Evolutionary conservation across 306 rosid genomes (phyloP), one percentile per base, ranked within the genome.

Genomic region (Begonia peltatifolia): DNA sequence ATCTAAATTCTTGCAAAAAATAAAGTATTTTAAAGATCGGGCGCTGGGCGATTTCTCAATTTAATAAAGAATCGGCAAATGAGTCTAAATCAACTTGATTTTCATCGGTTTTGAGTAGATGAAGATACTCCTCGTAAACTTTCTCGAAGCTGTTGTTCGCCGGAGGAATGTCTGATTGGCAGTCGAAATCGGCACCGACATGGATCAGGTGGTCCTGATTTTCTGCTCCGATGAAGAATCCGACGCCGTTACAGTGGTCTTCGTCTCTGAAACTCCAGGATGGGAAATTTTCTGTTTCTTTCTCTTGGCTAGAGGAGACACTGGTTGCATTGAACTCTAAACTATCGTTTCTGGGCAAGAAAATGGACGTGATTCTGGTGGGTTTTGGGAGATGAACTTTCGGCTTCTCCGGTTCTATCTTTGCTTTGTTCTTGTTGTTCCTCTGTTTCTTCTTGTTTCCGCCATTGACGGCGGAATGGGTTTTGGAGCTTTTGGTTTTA

Each of bases 371-470:
- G 6, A 44, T 11, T 44, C 48, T 44, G 0, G 14, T 44, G n/a
- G 48, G 48, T 44, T 44, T 44, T 44, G 48, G 48, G 48, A 44
- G 48, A 44, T 44, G 14, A 44, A 44, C 48, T n/a, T 44, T 6
- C 14, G 48, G 14, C 48, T 44, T 44, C 48, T 44, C 48, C 6
- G 48, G 48, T 44, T 44, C 48, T 44, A 44, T n/a, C 14, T 2
- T 44, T 11, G 48, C 48, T 44, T 44, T 30, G 38, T 7, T 44
- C 48, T 10, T 44, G 48, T 44, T 44, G 48, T 10, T 44, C 46
- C 10, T 42, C 46, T 42, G 46, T 12, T 12, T 42, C 14, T 8
- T 44, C 14, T 0, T 10, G 48, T 44, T 44, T 30, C 38, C 9
- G 38, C 38, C 38, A 30, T 30, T 2, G 8, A 30, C 3, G 9